Base-by-base conservation (phyloP, 768 basidiomycete genomes). In the Lactarius hengduanensis region DNA sequence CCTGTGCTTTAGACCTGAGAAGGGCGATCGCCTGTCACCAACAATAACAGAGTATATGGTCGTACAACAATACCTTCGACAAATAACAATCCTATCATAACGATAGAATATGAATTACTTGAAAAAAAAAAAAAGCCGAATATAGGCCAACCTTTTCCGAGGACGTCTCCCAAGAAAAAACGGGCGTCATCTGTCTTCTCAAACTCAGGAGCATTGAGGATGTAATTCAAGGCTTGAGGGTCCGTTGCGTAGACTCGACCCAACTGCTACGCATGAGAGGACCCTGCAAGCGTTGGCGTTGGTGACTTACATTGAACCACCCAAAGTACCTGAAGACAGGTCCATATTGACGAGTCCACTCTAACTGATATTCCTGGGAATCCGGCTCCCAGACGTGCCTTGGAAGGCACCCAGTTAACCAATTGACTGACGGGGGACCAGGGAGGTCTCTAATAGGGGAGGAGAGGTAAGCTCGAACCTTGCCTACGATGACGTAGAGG, bases 311-410 rank as follows among this genome's bases (percentile, higher is more conserved):
- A n/a, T 67, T 67, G 30, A 67, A 67, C 53, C 26, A 56, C 34
- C 66, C n/a, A 63, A 55, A 56, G 36, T 56, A 67, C 41, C 53
- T 63, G 58, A 63, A 38, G 40, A 59, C 53, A 56, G 32, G 34
- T 0, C 66, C 66, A n/a, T 67, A 67, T 45, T 63, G 22, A 18
- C n/a, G 22, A 22, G 15, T 40, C 66, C 66, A 67, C 36, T 60
- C 53, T 20, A 67, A 34, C 36, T 59, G 66, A 56, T 15, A 3
- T 2, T 67, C 53, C 30, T 56, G 53, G 16, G 53, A 30, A 34
- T 67, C 66, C 6, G 62, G 62, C 43, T 67, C 62, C 66, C 66
- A 67, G 11, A 59, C n/a, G 36, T 47, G 7, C 41, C 53, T n/a
- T 1, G 32, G 50, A 40, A 38, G 32, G 40, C 66, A 60, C 16